Conservation (phyloP, 352 stramenopile genomes). For the Phytophthora nicotianae region DNA sequence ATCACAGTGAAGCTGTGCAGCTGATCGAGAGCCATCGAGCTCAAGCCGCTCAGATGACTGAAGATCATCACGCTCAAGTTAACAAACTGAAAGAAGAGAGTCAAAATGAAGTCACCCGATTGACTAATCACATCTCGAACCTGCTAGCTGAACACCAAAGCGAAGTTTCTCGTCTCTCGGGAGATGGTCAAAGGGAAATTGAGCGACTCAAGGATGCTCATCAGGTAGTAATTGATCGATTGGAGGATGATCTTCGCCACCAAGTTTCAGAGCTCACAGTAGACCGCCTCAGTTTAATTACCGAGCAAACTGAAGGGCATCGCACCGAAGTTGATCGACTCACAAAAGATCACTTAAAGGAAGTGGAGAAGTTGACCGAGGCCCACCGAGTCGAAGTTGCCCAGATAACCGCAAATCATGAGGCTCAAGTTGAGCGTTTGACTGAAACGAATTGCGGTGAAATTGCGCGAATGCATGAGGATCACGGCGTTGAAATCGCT, state of each 20-base stretch:
- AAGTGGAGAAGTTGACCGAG: neutral
- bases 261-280: conserved; percentile 11
- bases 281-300: conserved; percentile 8
- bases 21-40: conserved; percentile 23
- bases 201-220: conserved; percentile 6
- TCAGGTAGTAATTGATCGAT: conserved; percentile 6
- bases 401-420: neutral
- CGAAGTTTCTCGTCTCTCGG: neutral
- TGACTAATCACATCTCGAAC: no score
- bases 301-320: conserved; percentile 13
- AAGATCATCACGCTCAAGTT: conserved; percentile 9
- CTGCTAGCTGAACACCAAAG: neutral
- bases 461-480: conserved; percentile 5
- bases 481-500: conserved; percentile 5
- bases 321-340: conserved; percentile 6
- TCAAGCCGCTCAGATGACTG: conserved; percentile 20
- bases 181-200: conserved; percentile 14
- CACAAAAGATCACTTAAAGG: neutral
- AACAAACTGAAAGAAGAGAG: conserved; percentile 6
- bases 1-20: conserved; percentile 20
- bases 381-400: conserved; percentile 3
- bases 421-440: neutral
- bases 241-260: conserved; percentile 5
- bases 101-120: neutral
- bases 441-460: neutral